A percentile compares a stretch with the other conserved stretches of the same genome.
These are phyloP conservation scores for Trapa incisa DNA, from an alignment of 345 rosid genomes.

Conservation along the genomic window DNA sequence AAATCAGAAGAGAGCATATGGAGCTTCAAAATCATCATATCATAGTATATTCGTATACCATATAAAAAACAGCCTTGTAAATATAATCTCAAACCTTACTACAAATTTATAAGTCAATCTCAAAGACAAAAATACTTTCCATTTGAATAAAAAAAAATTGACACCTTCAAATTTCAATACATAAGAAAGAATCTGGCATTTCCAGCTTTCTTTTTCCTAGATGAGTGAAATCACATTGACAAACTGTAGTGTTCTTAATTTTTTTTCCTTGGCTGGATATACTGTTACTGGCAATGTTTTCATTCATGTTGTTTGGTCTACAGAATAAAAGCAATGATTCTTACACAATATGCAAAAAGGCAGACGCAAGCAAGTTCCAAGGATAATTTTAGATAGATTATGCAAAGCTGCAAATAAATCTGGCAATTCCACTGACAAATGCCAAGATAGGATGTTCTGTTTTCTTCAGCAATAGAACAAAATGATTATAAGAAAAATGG, in stretches of 20 bases:
- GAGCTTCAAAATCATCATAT: not conserved
- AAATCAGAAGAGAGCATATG: not conserved
- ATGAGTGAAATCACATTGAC: not conserved
- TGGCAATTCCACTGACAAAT: not conserved
- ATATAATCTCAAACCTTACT: not conserved
- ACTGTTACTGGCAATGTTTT: too few relatives aligned
- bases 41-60: not conserved
- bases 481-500: not conserved
- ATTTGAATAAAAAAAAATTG: not conserved
- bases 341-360: too few relatives aligned
- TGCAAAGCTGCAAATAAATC: not conserved
- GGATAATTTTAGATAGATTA: not conserved
- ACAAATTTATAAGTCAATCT: too few relatives aligned
- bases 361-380: too few relatives aligned
- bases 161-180: not conserved
- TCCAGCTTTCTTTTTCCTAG: not conserved
- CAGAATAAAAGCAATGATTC: too few relatives aligned
- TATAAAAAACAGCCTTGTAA: not conserved
- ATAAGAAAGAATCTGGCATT: not conserved
- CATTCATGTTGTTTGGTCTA: too few relatives aligned
- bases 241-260: not conserved
- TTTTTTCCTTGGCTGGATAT: too few relatives aligned
- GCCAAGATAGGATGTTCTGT: not conserved
- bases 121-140: too few relatives aligned
- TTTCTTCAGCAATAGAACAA: not conserved